Conservation (phyloP, 2,329 filamentous ascomycete species). For the Aspergillus ibericus region DNA sequence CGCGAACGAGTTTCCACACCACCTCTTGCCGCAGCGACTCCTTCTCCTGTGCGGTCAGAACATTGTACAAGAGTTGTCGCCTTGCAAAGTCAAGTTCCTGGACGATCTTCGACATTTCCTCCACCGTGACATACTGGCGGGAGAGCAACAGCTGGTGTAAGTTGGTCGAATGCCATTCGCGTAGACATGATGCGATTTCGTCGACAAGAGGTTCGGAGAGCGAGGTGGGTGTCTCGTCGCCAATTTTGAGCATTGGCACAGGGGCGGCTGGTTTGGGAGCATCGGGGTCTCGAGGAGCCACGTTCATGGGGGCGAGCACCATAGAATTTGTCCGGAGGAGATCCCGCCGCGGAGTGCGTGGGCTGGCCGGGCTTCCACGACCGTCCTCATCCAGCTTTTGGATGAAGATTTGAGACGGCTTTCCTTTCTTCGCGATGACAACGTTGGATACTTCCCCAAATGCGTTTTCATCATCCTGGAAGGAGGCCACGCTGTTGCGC, state of each 20-base stretch:
- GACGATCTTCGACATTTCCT: slow-evolving; percentile 78
- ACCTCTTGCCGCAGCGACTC: slow-evolving; percentile 78
- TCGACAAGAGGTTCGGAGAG: slow-evolving; percentile 88
- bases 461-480: slow-evolving; percentile 26
- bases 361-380: slow-evolving; percentile 30
- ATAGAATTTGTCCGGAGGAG: slow-evolving; percentile 31
- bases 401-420: slow-evolving; percentile 42
- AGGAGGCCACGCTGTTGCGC: slow-evolving; percentile 30
- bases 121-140: slow-evolving; percentile 76
- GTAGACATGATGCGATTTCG: slow-evolving; percentile 92
- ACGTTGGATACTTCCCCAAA: slow-evolving; percentile 33
- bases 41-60: slow-evolving; percentile 84
- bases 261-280: slow-evolving; percentile 76
- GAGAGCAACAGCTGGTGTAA: slow-evolving; percentile 86
- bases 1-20: slow-evolving; percentile 90
- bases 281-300: slow-evolving; percentile 60
- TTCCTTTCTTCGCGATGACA: slow-evolving; percentile 40
- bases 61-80: slow-evolving; percentile 89
- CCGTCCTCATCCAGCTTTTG: slow-evolving; percentile 38
- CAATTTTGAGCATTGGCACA: slow-evolving; percentile 95
- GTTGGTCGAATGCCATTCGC: slow-evolving; percentile 98
- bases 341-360: slow-evolving; percentile 28
- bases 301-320: slow-evolving; percentile 32
- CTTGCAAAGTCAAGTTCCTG: slow-evolving; percentile 79
- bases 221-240: slow-evolving; percentile 92